Evolutionary conservation across 2,329 filamentous ascomycete species (phyloP), one percentile per base, ranked within the genome.

Genomic region (Diplodia corticola): DNA sequence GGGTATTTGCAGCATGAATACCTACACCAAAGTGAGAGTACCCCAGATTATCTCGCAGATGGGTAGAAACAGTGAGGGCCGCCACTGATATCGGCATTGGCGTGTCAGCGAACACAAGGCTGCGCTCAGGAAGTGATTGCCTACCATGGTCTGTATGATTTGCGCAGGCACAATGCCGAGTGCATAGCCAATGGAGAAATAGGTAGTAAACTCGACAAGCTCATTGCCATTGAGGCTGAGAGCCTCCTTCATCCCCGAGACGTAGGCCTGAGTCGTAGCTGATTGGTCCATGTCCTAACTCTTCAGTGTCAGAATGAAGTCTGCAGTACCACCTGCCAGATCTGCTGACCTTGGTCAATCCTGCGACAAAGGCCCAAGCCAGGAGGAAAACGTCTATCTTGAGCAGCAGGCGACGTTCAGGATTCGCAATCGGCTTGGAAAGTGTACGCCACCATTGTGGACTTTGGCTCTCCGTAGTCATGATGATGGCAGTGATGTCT

Each of bases 241-340:
- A 20, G 67, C 66, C 37, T 69, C 69, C n/a, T 69, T 69, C 69
- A 68, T 69, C 40, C 67, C 69, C 22, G 67, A 65, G 33, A 69
- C 69, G n/a, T 69, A 69, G 7, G 64, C 54, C 33, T 66, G 53
- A 20, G 64, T 66, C 5, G 53, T 66, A 50, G 88, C 79, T 60
- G 84, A 79, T 0, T 86, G 86, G 71, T 83, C 88, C 30, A 89
- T 84, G 71, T 88, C 86, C 72, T 79, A 82, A n/a, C n/a, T n/a
- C n/a, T 80, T 83, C 86, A 3, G 85, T 9, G 37, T 60, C 37
- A 49, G 44, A 7, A 59, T 15, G 24, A 2, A 84, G 82, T 50
- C 83, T 79, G 4, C 86, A 85, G 7, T 88, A 84, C 85, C 88
- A 71, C 83, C 84, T 77, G 88, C 86, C 46, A 88, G 74, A 72